These are phyloP conservation scores for Papilionanthe hybrid DNA, from an alignment of 116 monocot genomes.

Conservation along the genomic window DNA sequence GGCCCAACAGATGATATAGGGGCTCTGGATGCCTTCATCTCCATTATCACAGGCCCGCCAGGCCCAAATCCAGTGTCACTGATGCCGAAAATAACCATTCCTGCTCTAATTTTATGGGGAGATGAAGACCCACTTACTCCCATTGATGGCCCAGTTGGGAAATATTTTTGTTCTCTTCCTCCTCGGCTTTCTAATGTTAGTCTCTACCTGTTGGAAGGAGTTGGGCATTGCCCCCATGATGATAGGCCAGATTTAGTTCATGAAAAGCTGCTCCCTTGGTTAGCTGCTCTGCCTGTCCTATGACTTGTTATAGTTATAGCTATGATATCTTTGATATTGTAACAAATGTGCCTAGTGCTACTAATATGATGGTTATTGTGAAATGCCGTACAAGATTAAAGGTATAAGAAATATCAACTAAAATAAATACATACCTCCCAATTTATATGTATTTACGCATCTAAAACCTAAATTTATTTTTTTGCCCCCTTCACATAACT, in stretches of 20 bases:
- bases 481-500: too few species aligned
- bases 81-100: conserved; percentile 62
- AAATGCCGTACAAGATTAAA: too few species aligned
- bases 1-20: conserved; percentile 73
- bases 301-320: not conserved
- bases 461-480: too few species aligned
- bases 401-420: too few species aligned
- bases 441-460: too few species aligned
- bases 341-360: too few species aligned
- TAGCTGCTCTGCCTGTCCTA: conserved; percentile 37
- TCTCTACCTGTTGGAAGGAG: conserved; percentile 65
- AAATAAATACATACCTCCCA: too few species aligned
- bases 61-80: conserved; percentile 78
- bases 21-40: conserved; percentile 92
- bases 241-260: conserved; percentile 84
- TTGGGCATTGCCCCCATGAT: conserved; percentile 97
- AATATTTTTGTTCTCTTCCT: conserved; percentile 77
- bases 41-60: conserved; percentile 88
- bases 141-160: conserved; percentile 87
- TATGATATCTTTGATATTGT: too few species aligned
- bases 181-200: conserved; percentile 52
- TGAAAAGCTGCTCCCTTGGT: conserved; percentile 79
- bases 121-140: conserved; percentile 89
- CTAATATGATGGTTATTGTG: too few species aligned
- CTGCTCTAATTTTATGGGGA: conserved; percentile 84